Evolutionary conservation across 352 stramenopile genomes (phyloP), one percentile per base, ranked within the genome.

Genomic region (Globisporangium lucens): DNA sequence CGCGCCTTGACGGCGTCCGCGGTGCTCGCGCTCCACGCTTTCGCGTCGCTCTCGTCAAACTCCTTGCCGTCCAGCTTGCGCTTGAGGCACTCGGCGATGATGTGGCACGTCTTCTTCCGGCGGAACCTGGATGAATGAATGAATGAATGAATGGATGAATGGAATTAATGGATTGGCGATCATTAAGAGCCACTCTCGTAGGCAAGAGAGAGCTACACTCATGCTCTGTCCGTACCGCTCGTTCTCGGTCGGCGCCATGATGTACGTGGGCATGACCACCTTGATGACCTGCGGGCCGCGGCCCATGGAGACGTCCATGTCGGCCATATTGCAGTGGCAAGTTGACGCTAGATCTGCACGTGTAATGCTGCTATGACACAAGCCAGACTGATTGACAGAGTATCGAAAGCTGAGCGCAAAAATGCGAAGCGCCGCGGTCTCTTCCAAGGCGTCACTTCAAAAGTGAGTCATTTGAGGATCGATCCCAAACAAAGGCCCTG

Each of bases 221-320:
- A 33, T 33, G 30, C 2, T 52, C 22, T 17, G 7, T 38, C 35
- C 72, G 63, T 66, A 94, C 85, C 78, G 75, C 70, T 94, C 84
- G 71, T 93, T 81, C 52, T 94, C 86, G 0, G 84, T 90, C 10
- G 86, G 84, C 1, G 77, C 81, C 86, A 94, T 94, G 70, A 94
- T 89, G 74, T 89, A 94, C 36, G 86, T 94, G 49, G 85, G 86
- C 80, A 93, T 79, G 53, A 91, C 82, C 51, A 94, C 80, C 61
- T 91, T 89, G 71, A 94, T 92, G 67, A 94, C 73, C 70, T 90
- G 82, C 67, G 72, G 78, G 56, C 59, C 77, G 65, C 78, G 74
- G 33, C 77, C 75, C 1, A 63, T 35, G 2, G 80, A 53, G 43
- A 61, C 61, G 38, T 91, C 85, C 27, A 61, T 61, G 56, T 91